Base-by-base conservation (phyloP, 805 yeast species). In the Yarrowia keelungensis region DNA sequence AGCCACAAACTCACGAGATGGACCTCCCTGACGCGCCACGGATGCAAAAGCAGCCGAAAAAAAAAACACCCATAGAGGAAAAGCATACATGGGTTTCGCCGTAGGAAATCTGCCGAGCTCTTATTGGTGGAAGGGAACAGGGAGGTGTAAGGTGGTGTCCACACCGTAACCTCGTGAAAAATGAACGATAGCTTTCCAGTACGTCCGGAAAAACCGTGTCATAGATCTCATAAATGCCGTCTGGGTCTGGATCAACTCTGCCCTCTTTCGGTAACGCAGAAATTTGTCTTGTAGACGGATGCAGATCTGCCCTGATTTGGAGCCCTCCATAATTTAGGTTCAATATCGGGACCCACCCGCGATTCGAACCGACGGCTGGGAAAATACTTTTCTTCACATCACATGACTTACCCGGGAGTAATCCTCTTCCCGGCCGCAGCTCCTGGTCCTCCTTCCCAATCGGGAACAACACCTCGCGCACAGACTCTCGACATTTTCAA, bases 401-500 rank as follows among this genome's bases (percentile, higher is more conserved):
- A 43, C 65, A 12, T 59, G 65, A 59, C 51, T 59, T 59, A 59
- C 65, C 65, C 65, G 45, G 65, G 51, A 59, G 65, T 45, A 59
- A 59, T 2, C 14, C 1, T 7, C 16, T 2, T 8, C 41, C 50
- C 51, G 65, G 65, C 51, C 65, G 65, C 65, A 59, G 65, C 14
- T 35, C 38, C 19, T 3, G 9, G 35, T 16, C 50, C 51, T 5
- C 41, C 51, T 59, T 43, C 65, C 51, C 19, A 8, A 32, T 59
- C 36, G 50, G 51, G 65, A 45, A n/a, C 8, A 26, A n/a, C 51
- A 16, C 51, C 50, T 61, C 59, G 38, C 45, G 14, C 49, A n/a
- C 45, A 14, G 41, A 43, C 68, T 58, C 42, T 35, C 68, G 47
- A 47, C 42, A 41, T 56, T 50, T 66, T 61, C 69, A 56, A 43